Evolutionary conservation across 805 yeast species (phyloP), one percentile per base, ranked within the genome.

Genomic region (Clavispora asparagi): DNA sequence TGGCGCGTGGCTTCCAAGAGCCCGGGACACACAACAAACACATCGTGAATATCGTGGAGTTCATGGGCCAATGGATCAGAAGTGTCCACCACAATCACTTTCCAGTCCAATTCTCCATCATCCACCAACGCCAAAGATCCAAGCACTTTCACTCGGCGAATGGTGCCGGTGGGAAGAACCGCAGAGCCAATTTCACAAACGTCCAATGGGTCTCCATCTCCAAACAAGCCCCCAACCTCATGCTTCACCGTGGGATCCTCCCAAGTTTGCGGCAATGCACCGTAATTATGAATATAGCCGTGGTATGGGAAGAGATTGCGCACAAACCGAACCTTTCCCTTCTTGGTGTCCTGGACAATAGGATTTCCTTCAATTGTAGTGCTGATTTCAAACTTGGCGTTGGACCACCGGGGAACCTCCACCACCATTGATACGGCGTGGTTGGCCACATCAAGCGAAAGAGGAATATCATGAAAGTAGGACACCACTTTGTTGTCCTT

Each of bases 241-340:
- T 64, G 58, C 40, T 59, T 81, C 71, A 80, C 67, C 82, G 87
- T 67, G 41, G 77, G 77, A 61, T 84, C 87, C 68, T 84, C 90
- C 90, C 90, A 84, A 41, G 90, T 84, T 70, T 92, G 97, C 56
- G 98, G 98, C 81, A 92, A 86, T 42, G 97, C 97, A 68, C 98
- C 99, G 68, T 92, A 92, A 77, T 94, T 94, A 77, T 90, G 96
- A 59, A 92, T 92, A 78, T 94, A 92, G 60, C 99, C 99, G 69
- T 94, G 95, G 77, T 87, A 96, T 44, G 99, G 99, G 88, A 92
- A 92, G 70, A 95, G 83, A 81, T 94, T 94, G 76, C 96, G 85
- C 50, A 94, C 98, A 60, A 85, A 94, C 75, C 98, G 83, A 63
- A 90, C 81, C 71, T 89, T 85, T 57, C 97, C 98, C 79, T 94